phyloP scores from a whole-genome alignment of 106 monocot genomes.

The Platanthera zijinensis region DNA sequence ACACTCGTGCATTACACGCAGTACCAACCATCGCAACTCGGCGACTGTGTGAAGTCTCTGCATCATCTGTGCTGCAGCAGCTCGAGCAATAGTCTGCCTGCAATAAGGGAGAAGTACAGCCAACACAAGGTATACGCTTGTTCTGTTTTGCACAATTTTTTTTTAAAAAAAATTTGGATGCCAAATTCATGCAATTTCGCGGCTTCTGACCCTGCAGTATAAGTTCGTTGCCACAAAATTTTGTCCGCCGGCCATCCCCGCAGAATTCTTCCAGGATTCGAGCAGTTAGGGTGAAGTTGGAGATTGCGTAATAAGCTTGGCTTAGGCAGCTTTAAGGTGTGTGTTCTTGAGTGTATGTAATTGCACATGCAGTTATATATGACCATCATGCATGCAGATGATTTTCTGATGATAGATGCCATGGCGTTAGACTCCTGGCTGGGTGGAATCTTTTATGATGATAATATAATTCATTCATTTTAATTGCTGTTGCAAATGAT shows the following conservation, averaged over 20 bases:
- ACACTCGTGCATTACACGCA: constrained; percentile 65
- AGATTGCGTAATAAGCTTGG: not conserved
- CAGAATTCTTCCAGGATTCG: constrained; percentile 51
- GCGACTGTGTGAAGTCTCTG: constrained; percentile 64
- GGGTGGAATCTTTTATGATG: not conserved
- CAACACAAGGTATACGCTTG: constrained; percentile 74
- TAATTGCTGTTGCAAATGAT: not conserved
- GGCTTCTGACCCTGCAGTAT: constrained; percentile 36
- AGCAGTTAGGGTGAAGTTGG: constrained; percentile 10
- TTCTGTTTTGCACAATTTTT: not conserved
- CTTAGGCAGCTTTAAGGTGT: not conserved
- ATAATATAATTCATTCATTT: not conserved
- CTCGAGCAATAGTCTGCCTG: constrained; percentile 56
- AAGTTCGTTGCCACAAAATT: constrained; percentile 88
- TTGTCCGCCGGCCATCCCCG: constrained; percentile 63
- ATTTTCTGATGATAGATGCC: not conserved
- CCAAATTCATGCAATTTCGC: not conserved
- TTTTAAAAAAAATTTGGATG: not conserved
- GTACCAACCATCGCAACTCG: constrained; percentile 64
- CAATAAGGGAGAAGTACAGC: constrained; percentile 89
- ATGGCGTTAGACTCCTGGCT: not conserved
- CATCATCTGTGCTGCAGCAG: constrained; percentile 56
- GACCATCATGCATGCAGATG: not conserved
- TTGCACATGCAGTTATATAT: not conserved
- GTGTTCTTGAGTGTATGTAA: not conserved